phyloP scores from a whole-genome alignment of 805 yeast genomes.

The Hanseniaspora thailandica region DNA sequence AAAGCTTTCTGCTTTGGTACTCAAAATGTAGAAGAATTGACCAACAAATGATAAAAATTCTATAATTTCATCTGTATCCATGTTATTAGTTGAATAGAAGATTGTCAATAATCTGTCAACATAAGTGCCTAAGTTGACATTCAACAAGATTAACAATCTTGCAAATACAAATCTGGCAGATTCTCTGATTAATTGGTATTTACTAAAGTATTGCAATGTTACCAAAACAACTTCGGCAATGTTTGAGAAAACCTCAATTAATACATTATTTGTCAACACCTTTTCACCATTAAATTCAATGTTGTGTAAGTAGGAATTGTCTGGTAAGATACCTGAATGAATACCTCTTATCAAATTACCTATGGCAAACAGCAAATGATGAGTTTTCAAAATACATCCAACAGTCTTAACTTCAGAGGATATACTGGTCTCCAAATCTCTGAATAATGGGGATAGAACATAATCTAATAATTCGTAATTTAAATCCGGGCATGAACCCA shows the following conservation, averaged over 20 bases:
- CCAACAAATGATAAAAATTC: conserved; percentile 80
- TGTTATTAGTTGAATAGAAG: conserved; percentile 40
- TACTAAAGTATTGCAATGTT: conserved; percentile 63
- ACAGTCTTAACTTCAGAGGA: conserved; percentile 34
- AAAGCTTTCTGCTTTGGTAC: conserved; percentile 54
- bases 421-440: conserved; percentile 56
- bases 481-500: conserved; percentile 38
- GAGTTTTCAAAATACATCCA: conserved; percentile 55
- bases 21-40: conserved; percentile 72
- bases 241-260: conserved; percentile 43
- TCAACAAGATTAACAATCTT: conserved; percentile 67
- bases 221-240: conserved; percentile 75
- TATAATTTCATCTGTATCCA: conserved; percentile 52
- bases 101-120: conserved; percentile 58
- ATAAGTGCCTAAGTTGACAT: conserved; percentile 41
- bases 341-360: conserved; percentile 86
- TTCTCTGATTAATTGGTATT: conserved; percentile 62
- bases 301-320: conserved; percentile 26
- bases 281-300: conserved; percentile 28
- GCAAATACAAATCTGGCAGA: conserved; percentile 81
- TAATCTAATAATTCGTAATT: conserved; percentile 43
- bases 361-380: conserved; percentile 75
- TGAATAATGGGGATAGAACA: conserved; percentile 64
- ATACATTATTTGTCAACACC: conserved; percentile 22
- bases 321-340: conserved; percentile 38